Evolutionary conservation across 2,329 filamentous ascomycete genomes (phyloP).

Genomic region (Cercospora sesami): DNA sequence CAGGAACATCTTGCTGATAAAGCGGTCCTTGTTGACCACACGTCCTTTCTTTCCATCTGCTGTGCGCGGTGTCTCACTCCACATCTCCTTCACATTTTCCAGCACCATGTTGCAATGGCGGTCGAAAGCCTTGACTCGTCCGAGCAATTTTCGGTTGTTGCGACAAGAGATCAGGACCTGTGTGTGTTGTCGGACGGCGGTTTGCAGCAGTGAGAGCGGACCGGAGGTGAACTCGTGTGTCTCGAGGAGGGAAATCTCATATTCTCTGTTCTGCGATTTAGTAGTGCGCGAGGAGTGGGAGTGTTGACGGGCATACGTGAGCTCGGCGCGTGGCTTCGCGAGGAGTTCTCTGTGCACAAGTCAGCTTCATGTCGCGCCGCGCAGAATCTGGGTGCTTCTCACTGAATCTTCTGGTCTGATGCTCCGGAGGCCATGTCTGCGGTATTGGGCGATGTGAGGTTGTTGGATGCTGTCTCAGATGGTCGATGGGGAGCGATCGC

Average conservation of each 20-base stretch:
- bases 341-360: conserved; percentile 65
- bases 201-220: conserved; percentile 91
- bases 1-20: conserved; percentile 97
- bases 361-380: neutral
- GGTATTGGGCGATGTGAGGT: neutral
- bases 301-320: conserved; percentile 67
- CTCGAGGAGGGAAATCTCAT: conserved; percentile 80
- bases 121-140: conserved; percentile 97
- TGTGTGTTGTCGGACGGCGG: conserved; percentile 88
- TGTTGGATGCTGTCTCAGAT: neutral
- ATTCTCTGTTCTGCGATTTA: conserved; percentile 63
- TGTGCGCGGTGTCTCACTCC: conserved; percentile 87
- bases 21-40: conserved; percentile 94
- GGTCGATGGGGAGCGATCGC: neutral
- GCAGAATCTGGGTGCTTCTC: neutral
- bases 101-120: conserved; percentile 99
- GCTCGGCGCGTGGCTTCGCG: conserved; percentile 82
- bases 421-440: conserved; percentile 9
- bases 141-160: conserved; percentile 97
- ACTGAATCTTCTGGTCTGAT: conserved; percentile 24
- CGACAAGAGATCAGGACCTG: conserved; percentile 97
- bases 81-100: conserved; percentile 99
- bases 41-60: conserved; percentile 84
- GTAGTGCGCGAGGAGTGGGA: conserved; percentile 12
- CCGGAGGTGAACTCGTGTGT: conserved; percentile 78